Evolutionary conservation across 768 basidiomycete species (phyloP).

Genomic region (Russula griseocarnosa): DNA sequence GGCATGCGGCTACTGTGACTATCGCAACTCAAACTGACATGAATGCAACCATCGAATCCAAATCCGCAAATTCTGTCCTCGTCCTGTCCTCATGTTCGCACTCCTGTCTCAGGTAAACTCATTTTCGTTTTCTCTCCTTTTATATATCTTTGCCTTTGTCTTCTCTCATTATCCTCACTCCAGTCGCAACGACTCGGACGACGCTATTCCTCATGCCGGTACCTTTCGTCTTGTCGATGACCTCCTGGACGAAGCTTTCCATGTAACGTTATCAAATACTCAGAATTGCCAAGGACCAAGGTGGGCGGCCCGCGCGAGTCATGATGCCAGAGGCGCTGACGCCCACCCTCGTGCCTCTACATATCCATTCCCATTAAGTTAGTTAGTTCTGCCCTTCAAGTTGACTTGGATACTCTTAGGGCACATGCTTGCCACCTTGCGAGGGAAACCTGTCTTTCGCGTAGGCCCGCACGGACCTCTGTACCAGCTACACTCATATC

Average conservation of each 20-base stretch:
- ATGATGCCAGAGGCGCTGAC: background rate
- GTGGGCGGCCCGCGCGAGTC: too few species aligned
- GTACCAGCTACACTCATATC: constrained; percentile 19
- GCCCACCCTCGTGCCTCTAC: background rate
- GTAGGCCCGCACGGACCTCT: constrained; percentile 17
- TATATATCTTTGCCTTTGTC: background rate
- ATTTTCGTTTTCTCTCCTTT: background rate
- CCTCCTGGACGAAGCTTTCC: constrained; percentile 13
- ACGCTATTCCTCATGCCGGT: background rate
- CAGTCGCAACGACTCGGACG: background rate
- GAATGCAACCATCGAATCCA: background rate
- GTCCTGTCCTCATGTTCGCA: too few species aligned
- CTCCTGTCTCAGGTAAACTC: background rate
- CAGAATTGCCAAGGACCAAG: background rate
- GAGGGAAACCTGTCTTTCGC: constrained; percentile 9
- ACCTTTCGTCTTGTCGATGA: constrained; percentile 3
- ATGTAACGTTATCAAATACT: background rate
- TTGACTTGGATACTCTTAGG: too few species aligned
- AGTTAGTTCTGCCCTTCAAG: background rate
- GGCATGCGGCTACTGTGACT: too few species aligned
- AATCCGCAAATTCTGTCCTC: background rate
- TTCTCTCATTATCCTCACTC: background rate
- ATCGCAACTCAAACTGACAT: background rate
- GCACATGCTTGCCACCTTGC: constrained; percentile 8
- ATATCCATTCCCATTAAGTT: background rate